Evolutionary conservation across 1,139 yeast species (phyloP), one percentile per base, ranked within the genome.

Genomic region (Meyerozyma guilliermondii): DNA sequence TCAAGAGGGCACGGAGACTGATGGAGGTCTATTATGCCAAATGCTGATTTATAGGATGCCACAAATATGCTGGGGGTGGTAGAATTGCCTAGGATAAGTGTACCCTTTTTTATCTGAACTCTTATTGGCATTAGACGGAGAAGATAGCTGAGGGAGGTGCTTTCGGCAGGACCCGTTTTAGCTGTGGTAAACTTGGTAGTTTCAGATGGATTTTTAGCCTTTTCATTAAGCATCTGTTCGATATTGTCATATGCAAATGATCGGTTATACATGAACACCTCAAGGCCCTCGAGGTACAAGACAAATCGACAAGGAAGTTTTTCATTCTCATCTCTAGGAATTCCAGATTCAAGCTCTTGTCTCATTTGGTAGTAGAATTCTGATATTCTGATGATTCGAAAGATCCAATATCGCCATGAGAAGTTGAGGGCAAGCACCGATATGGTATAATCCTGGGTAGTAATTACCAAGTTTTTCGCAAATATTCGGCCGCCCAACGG

Each of bases 341-440:
- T 41, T 27, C 39, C 41, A 34, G 41, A 38, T 45, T n/a, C 34
- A 16, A 1, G 62, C 65, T 42, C 57, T 55, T 24, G 57, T 53
- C 41, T 60, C 62, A 13, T 56, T 48, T 3, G 56, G 13, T 59
- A 52, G 35, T 53, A 56, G 43, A 65, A 68, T 29, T 70, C 76
- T 1, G 82, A 70, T 31, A 68, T 54, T 51, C 85, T 68, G 3
- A 81, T 75, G 16, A 68, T 59, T 5, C 68, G 66, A 42, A 87
- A 55, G 16, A 71, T 66, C 98, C 98, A 92, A 59, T 88, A 92
- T 46, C 95, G 62, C 98, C 98, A 92, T 0, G 95, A 87, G 27
- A 92, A 58, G 50, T 80, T 78, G 4, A 91, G 82, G 48, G 83
- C 82, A 18, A 86, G 72, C 2, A 87, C 71, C 7, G 88, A 76